Conservation (phyloP, 1,139 yeast genomes). For the Kodamaea ohmeri region DNA sequence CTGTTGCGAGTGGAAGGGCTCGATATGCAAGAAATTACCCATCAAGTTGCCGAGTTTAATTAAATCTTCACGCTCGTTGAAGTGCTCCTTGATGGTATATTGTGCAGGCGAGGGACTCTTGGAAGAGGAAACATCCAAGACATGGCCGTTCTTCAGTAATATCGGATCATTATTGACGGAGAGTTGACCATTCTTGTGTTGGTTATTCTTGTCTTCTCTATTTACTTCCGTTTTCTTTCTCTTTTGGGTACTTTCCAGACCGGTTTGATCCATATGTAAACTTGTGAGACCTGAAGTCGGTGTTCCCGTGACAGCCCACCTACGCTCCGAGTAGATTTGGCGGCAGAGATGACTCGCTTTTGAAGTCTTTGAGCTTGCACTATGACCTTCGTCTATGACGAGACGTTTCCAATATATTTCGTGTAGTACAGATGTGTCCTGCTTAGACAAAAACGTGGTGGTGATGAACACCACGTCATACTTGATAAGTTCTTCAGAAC, state of each 20-base stretch:
- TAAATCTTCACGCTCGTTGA: constrained; percentile 49
- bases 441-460: constrained; percentile 41
- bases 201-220: too few species aligned
- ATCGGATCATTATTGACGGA: too few species aligned
- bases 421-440: constrained; percentile 31
- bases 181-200: too few species aligned
- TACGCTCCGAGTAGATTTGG: constrained; percentile 51
- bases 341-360: constrained; percentile 49
- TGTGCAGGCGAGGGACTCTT: constrained; percentile 29
- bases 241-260: constrained; percentile 23
- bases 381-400: constrained; percentile 74
- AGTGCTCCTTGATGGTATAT: constrained; percentile 34
- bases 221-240: constrained; percentile 20
- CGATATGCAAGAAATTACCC: constrained; percentile 53
- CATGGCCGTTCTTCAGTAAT: too few species aligned
- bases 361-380: constrained; percentile 52
- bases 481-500: constrained; percentile 32
- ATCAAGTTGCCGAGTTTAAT: constrained; percentile 51
- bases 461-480: constrained; percentile 57
- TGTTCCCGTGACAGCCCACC: constrained; percentile 76
- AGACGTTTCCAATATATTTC: constrained; percentile 62
- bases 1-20: constrained; percentile 52
- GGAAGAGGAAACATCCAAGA: neutral
- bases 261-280: constrained; percentile 44
- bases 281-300: constrained; percentile 70